Conservation (phyloP, 2,329 filamentous ascomycete species). For the Gnomoniopsis sp. region DNA sequence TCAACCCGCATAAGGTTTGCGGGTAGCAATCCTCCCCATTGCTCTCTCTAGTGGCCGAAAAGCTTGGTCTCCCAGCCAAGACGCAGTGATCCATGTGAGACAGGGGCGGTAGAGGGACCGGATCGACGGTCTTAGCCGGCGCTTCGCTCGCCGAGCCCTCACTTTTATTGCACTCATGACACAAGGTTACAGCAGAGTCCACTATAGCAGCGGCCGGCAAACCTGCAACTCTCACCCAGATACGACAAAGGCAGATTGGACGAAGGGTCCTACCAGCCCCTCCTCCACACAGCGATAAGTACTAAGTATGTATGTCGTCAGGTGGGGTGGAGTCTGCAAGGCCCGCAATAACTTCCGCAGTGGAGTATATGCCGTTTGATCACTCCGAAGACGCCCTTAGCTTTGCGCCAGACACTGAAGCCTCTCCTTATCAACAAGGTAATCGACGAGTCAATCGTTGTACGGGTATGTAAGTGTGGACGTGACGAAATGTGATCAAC, state of each 20-base stretch:
- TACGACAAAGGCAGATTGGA: not conserved
- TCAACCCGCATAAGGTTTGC: too few species aligned
- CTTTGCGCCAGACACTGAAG: not conserved
- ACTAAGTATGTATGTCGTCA: not conserved
- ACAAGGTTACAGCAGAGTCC: too few species aligned
- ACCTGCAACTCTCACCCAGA: too few species aligned
- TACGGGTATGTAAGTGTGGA: too few species aligned
- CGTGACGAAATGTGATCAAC: not conserved
- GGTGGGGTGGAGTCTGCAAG: not conserved
- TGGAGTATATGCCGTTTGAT: not conserved
- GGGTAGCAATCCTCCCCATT: too few species aligned
- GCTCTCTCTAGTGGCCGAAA: not conserved
- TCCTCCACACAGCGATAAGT: not conserved
- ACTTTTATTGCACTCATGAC: too few species aligned
- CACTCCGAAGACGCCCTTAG: not conserved
- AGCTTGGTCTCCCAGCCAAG: conserved; percentile 13
- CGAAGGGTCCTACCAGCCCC: not conserved
- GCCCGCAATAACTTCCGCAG: not conserved
- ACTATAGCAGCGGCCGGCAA: too few species aligned
- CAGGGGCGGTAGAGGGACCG: not conserved
- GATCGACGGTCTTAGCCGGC: too few species aligned
- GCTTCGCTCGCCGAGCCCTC: too few species aligned
- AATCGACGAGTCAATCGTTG: not conserved
- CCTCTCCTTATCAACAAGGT: not conserved
- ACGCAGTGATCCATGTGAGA: not conserved